Conservation (phyloP, 768 basidiomycete species). For the Boletellus ananiceps region DNA sequence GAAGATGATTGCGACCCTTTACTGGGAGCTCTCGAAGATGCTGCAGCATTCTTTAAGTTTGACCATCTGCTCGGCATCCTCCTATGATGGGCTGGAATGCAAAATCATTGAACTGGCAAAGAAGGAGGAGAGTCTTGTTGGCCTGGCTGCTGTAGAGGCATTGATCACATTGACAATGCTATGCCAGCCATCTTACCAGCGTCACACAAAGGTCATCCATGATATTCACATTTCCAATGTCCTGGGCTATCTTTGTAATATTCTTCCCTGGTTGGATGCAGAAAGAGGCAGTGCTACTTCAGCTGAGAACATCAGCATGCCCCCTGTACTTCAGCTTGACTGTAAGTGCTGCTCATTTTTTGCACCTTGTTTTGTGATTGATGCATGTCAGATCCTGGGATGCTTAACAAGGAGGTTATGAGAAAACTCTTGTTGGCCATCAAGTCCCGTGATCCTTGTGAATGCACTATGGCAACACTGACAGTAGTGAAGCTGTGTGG, state of each 20-base stretch:
- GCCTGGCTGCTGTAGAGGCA: constrained; percentile 4
- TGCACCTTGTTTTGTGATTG: neutral
- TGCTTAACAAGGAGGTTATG: neutral
- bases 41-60: no score
- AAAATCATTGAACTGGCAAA: neutral
- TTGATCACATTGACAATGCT: neutral
- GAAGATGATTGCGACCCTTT: neutral
- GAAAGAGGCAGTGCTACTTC: neutral
- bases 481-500: constrained; percentile 8
- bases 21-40: neutral
- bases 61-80: neutral
- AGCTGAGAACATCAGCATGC: neutral
- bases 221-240: neutral
- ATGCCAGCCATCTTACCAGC: neutral
- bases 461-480: constrained; percentile 6
- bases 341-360: neutral
- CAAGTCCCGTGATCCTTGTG: neutral
- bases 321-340: neutral
- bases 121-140: neutral
- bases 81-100: neutral
- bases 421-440: neutral
- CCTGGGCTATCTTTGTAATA: constrained; percentile 2
- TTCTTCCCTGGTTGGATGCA: constrained; percentile 4
- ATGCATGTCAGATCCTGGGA: neutral
- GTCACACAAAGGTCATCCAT: neutral